Conservation (phyloP, 768 basidiomycete genomes). For the Calocera viscosa region DNA sequence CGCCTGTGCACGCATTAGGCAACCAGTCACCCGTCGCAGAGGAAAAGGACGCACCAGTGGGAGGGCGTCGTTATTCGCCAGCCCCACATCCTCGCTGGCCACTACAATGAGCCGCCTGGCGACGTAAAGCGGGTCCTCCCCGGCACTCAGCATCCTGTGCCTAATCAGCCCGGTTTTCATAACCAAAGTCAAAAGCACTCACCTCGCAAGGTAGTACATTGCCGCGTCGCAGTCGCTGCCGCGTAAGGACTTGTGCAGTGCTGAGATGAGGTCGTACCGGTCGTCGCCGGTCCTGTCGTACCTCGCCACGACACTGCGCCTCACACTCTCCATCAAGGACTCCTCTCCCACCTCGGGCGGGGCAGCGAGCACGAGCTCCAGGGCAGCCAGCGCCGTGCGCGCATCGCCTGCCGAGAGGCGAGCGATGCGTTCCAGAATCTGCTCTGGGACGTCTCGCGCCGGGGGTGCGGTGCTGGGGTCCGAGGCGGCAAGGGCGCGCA, state of each 20-base stretch:
- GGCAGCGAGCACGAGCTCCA: slow-evolving; percentile 53
- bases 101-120: slow-evolving; percentile 63
- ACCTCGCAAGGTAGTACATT: slow-evolving; percentile 71
- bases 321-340: slow-evolving; percentile 43
- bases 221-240: slow-evolving; percentile 67
- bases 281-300: slow-evolving; percentile 69
- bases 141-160: slow-evolving; percentile 55
- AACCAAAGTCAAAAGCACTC: slow-evolving; percentile 15
- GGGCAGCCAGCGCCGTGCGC: slow-evolving; percentile 60
- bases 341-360: slow-evolving; percentile 33
- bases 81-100: slow-evolving; percentile 76
- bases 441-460: slow-evolving; percentile 31
- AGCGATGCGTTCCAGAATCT: slow-evolving; percentile 33
- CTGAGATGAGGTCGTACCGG: slow-evolving; percentile 72
- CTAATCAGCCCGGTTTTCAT: neutral
- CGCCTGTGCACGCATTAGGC: slow-evolving; percentile 23
- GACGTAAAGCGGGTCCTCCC: slow-evolving; percentile 70
- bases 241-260: slow-evolving; percentile 70
- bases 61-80: slow-evolving; percentile 65
- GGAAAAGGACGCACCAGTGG: slow-evolving; percentile 44
- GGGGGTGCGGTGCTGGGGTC: slow-evolving; percentile 31
- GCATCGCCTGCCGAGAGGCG: slow-evolving; percentile 57
- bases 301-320: slow-evolving; percentile 49
- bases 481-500: slow-evolving; percentile 23
- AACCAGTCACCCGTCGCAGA: too few species aligned